phyloP scores from a whole-genome alignment of 225 moss, liverwort and hornwort genomes.

The Thuidium tamariscinum region DNA sequence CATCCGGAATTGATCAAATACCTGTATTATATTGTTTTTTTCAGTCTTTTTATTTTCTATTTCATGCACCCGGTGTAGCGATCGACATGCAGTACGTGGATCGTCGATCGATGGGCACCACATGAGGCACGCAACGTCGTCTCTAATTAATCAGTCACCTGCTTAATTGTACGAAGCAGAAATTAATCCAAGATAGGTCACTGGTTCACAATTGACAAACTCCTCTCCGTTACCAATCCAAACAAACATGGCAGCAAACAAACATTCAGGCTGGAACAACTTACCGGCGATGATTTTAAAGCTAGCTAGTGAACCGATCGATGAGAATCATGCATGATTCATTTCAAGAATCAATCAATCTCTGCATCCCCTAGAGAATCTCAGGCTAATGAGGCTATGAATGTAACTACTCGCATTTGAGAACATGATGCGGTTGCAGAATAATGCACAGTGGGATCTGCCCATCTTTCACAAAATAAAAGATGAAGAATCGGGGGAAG shows the following conservation, averaged over 20 bases:
- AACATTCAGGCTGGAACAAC: background rate
- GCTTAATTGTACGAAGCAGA: background rate
- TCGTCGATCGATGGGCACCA: background rate
- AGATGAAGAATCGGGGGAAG: background rate
- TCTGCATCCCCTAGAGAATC: background rate
- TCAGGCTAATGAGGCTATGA: too few species aligned
- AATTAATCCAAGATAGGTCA: background rate
- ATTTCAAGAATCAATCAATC: background rate
- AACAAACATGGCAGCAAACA: background rate
- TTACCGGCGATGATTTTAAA: background rate
- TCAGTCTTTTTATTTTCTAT: too few species aligned
- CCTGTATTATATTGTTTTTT: too few species aligned
- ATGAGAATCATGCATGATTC: background rate
- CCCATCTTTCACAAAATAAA: background rate
- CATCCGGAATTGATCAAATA: background rate
- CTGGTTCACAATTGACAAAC: background rate
- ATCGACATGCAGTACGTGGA: background rate
- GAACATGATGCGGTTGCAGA: background rate
- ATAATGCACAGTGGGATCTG: background rate
- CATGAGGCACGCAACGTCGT: background rate
- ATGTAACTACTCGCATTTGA: too few species aligned
- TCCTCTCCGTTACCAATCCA: too few species aligned
- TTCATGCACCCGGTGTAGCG: background rate
- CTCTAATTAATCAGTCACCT: background rate
- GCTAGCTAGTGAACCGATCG: background rate